These are phyloP conservation scores for Blastomyces gilchristii DNA, from an alignment of 2,329 filamentous ascomycete species.

Conservation along the genomic window DNA sequence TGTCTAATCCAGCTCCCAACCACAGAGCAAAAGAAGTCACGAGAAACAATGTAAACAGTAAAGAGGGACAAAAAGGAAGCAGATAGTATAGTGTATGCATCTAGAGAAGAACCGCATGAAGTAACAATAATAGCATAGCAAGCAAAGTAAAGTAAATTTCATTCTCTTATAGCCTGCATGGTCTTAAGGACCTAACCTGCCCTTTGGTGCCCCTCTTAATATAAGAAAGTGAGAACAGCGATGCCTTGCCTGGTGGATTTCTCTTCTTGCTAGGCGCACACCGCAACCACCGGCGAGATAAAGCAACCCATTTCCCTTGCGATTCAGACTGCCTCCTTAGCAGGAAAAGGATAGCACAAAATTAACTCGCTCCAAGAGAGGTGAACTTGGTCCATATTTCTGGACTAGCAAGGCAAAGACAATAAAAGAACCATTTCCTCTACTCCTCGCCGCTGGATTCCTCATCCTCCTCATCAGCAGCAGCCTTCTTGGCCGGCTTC, in stretches of 20 bases:
- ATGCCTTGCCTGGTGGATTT: background rate
- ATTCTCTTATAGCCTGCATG: background rate
- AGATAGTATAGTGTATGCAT: background rate
- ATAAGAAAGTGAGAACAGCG: background rate
- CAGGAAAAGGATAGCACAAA: background rate
- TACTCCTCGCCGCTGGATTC: slow-evolving; percentile 33
- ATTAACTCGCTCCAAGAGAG: background rate
- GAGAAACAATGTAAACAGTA: background rate
- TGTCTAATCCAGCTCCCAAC: background rate
- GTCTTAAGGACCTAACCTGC: background rate
- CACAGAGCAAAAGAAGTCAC: background rate
- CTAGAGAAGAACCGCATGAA: background rate
- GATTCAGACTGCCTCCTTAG: background rate
- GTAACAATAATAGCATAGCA: background rate
- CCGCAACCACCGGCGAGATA: background rate
- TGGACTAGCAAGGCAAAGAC: background rate
- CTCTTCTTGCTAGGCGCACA: background rate
- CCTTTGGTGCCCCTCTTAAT: background rate
- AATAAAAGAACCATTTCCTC: slow-evolving; percentile 10
- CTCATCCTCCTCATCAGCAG: slow-evolving; percentile 26
- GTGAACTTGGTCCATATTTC: background rate
- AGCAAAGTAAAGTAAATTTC: background rate
- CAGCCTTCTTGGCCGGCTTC: slow-evolving; percentile 45
- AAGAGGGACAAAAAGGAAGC: no score
- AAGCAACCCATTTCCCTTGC: background rate